phyloP scores from a whole-genome alignment of 2,329 filamentous ascomycete species.

The Ophidiomyces ophidiicola region DNA sequence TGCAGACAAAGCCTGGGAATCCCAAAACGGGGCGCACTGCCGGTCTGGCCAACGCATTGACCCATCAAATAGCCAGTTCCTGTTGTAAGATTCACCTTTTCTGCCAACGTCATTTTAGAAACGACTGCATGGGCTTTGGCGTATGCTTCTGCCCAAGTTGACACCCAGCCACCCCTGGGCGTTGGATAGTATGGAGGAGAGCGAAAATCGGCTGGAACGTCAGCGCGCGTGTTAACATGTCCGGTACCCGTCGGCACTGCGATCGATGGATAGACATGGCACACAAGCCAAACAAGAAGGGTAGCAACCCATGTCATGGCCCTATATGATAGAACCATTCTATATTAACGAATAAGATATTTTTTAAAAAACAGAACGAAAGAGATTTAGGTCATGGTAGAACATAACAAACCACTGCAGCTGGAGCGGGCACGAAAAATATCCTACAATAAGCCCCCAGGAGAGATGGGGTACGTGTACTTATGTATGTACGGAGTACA shows the following conservation, averaged over 20 bases:
- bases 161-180: constrained; percentile 58
- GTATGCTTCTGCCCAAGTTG: constrained; percentile 59
- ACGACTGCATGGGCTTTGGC: constrained; percentile 56
- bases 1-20: constrained; percentile 62
- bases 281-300: not conserved
- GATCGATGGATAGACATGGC: not conserved
- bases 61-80: constrained; percentile 63
- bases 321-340: not conserved
- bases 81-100: constrained; percentile 66
- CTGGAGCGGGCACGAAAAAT: not conserved
- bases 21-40: constrained; percentile 56
- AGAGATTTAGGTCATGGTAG: too few relatives aligned
- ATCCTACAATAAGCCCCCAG: not conserved
- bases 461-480: not conserved
- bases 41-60: constrained; percentile 64
- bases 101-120: constrained; percentile 63
- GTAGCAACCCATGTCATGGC: not conserved
- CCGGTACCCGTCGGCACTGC: not conserved
- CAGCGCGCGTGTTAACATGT: not conserved
- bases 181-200: constrained; percentile 57
- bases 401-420: not conserved
- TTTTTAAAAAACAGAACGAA: too few relatives aligned
- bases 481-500: too few relatives aligned
- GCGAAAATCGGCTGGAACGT: constrained; percentile 16
- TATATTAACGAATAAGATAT: not conserved